Conservation (phyloP, 192 early-diverging fungal genomes). For the Coemansia nantahalensis region DNA sequence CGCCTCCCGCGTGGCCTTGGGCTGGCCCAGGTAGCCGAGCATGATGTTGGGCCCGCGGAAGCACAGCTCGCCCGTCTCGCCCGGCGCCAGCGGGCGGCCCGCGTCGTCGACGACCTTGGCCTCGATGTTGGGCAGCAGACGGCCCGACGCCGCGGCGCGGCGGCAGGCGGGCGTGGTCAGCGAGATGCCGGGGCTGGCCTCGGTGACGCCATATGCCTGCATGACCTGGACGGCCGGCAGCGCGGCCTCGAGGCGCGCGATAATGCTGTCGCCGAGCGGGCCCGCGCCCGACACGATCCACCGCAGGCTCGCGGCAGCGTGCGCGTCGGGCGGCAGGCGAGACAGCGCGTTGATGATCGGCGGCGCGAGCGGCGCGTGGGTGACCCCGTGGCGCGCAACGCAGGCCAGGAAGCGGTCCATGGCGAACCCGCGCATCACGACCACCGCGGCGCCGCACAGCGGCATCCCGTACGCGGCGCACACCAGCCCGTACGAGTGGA, state of each 20-base stretch:
- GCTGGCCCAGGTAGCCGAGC: conserved; percentile 80
- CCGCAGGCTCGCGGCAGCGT: conserved; percentile 59
- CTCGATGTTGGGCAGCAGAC: conserved; percentile 66
- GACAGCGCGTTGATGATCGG: conserved; percentile 63
- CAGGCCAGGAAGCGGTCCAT: conserved; percentile 56
- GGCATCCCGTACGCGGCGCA: conserved; percentile 9
- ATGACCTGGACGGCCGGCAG: conserved; percentile 33
- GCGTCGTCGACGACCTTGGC: conserved; percentile 68
- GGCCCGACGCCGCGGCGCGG: conserved; percentile 58
- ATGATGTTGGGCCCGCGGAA: conserved; percentile 83
- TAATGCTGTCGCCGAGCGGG: conserved; percentile 52
- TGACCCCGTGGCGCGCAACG: conserved; percentile 63
- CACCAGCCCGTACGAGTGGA: conserved; percentile 56
- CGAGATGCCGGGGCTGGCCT: conserved; percentile 35
- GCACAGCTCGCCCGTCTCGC: conserved; percentile 77
- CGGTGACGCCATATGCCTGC: conserved; percentile 62
- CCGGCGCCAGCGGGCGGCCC: conserved; percentile 16
- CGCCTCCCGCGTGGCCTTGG: conserved; percentile 60
- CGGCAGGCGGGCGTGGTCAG: conserved; percentile 4
- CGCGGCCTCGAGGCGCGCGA: conserved; percentile 46
- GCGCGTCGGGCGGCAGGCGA: conserved; percentile 58
- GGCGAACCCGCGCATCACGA: conserved; percentile 73
- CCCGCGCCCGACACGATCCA: conserved; percentile 74
- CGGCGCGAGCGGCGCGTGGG: conserved; percentile 59
- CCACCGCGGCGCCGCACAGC: conserved; percentile 17